Conservation (phyloP, 1,284 basidiomycete genomes). For the Papiliotrema nemorosa region DNA sequence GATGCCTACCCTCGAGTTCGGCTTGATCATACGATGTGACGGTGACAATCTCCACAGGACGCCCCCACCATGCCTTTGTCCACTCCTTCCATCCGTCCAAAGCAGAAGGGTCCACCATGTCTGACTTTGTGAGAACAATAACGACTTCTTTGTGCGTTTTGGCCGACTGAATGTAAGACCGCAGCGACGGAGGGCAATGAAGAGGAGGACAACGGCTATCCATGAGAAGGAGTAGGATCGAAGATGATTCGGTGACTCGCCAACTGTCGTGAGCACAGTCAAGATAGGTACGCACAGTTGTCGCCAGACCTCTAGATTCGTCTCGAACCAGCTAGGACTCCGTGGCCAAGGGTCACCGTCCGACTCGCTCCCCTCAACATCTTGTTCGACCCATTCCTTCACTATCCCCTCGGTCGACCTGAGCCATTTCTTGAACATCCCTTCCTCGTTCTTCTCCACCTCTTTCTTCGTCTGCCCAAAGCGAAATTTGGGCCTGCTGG, state of each 20-base stretch:
- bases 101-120: slow-evolving; percentile 62
- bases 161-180: slow-evolving; percentile 51
- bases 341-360: slow-evolving; percentile 15
- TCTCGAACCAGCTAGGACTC: slow-evolving; percentile 68
- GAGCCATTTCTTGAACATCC: slow-evolving; percentile 71
- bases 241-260: slow-evolving; percentile 79
- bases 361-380: slow-evolving; percentile 17
- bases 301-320: slow-evolving; percentile 87
- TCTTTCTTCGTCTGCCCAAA: slow-evolving; percentile 78
- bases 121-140: slow-evolving; percentile 78
- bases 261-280: slow-evolving; percentile 56
- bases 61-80: slow-evolving; percentile 55
- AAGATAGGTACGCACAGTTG: slow-evolving; percentile 57
- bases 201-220: slow-evolving; percentile 77
- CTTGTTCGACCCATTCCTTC: slow-evolving; percentile 55
- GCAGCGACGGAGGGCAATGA: slow-evolving; percentile 56
- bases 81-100: slow-evolving; percentile 66
- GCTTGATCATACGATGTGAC: slow-evolving; percentile 69
- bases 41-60: slow-evolving; percentile 57
- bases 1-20: slow-evolving; percentile 10
- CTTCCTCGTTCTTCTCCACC: slow-evolving; percentile 82
- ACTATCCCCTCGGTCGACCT: slow-evolving; percentile 59
- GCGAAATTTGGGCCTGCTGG: slow-evolving; percentile 74
- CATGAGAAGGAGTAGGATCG: slow-evolving; percentile 77
- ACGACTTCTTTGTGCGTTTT: slow-evolving; percentile 59